Evolutionary conservation across 352 stramenopile genomes (phyloP).

Genomic region (Phytopythium chamaehyphon): DNA sequence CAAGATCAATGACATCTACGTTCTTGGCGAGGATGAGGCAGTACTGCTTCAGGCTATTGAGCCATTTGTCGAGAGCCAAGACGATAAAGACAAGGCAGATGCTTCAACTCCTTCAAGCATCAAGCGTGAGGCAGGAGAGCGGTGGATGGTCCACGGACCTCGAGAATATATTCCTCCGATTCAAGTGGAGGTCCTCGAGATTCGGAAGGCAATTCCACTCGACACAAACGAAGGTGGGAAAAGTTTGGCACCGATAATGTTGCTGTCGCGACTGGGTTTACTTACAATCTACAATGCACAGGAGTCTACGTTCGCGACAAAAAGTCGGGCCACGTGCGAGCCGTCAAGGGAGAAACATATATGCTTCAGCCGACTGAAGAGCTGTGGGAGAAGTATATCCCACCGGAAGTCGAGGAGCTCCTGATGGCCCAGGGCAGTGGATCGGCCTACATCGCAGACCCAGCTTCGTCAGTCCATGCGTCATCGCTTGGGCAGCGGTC

Average conservation of each 20-base stretch:
- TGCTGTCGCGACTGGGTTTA: background rate
- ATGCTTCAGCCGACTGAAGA: slow-evolving; percentile 81
- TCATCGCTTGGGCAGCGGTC: background rate
- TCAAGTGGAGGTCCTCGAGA: slow-evolving; percentile 70
- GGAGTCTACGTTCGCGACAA: slow-evolving; percentile 77
- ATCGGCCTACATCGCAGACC: slow-evolving; percentile 59
- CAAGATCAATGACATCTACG: slow-evolving; percentile 58
- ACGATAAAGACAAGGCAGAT: slow-evolving; percentile 17
- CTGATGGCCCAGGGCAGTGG: slow-evolving; percentile 48
- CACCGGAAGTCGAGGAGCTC: slow-evolving; percentile 61
- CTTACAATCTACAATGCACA: background rate
- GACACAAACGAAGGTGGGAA: slow-evolving; percentile 55
- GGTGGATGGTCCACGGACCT: slow-evolving; percentile 80
- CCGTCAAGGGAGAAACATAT: slow-evolving; percentile 74
- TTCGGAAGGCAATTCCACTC: slow-evolving; percentile 69
- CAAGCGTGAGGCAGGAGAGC: slow-evolving; percentile 59
- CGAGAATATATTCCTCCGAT: slow-evolving; percentile 79
- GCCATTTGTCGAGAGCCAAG: slow-evolving; percentile 45
- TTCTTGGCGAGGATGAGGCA: slow-evolving; percentile 74
- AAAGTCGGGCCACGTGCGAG: slow-evolving; percentile 68
- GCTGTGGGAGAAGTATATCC: slow-evolving; percentile 64
- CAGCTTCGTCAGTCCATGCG: slow-evolving; percentile 13
- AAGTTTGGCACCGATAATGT: slow-evolving; percentile 1
- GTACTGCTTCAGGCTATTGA: slow-evolving; percentile 73
- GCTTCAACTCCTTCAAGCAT: slow-evolving; percentile 5